A percentile compares a stretch with the other conserved stretches of the same genome.
Conservation (phyloP, 2,329 filamentous ascomycete species). For the Diaporthe australafricana region DNA sequence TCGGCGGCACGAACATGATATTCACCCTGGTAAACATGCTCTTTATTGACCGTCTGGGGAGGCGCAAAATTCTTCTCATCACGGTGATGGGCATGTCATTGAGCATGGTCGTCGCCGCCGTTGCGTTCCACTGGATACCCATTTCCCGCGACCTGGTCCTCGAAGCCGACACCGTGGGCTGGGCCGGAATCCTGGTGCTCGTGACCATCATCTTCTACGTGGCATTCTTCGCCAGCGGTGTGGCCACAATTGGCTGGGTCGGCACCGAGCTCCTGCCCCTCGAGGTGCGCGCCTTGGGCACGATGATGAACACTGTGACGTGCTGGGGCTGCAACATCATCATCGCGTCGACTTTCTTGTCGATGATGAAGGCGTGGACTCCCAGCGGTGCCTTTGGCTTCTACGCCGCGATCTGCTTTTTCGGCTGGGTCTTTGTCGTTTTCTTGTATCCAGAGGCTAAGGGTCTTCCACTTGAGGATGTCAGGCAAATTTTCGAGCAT, state of each 20-base stretch:
- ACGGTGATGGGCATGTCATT: conserved; percentile 56
- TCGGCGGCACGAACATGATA: conserved; percentile 56
- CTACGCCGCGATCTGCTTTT: conserved; percentile 58
- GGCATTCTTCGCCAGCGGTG: conserved; percentile 54
- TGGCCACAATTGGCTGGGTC: conserved; percentile 57
- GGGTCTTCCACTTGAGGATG: conserved; percentile 62
- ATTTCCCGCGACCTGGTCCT: conserved; percentile 52
- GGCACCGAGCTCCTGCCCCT: conserved; percentile 55
- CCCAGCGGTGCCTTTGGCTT: conserved; percentile 60
- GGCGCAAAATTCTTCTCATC: conserved; percentile 53
- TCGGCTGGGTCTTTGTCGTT: conserved; percentile 57
- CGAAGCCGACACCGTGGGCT: conserved; percentile 45
- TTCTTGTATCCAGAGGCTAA: conserved; percentile 62
- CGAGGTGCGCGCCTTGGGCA: conserved; percentile 57
- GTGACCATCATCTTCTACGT: conserved; percentile 55
- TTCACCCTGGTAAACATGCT: conserved; percentile 58
- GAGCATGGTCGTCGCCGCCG: conserved; percentile 51
- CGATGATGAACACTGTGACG: conserved; percentile 56
- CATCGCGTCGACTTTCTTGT: conserved; percentile 57
- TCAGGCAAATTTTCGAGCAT: conserved; percentile 57
- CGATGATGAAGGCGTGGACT: conserved; percentile 57
- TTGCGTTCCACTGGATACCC: conserved; percentile 57
- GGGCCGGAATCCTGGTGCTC: conserved; percentile 51
- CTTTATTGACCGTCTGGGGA: conserved; percentile 54
- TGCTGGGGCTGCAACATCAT: conserved; percentile 58